Evolutionary conservation across 306 rosid species (phyloP).

Genomic region (Mimosa pudica): DNA sequence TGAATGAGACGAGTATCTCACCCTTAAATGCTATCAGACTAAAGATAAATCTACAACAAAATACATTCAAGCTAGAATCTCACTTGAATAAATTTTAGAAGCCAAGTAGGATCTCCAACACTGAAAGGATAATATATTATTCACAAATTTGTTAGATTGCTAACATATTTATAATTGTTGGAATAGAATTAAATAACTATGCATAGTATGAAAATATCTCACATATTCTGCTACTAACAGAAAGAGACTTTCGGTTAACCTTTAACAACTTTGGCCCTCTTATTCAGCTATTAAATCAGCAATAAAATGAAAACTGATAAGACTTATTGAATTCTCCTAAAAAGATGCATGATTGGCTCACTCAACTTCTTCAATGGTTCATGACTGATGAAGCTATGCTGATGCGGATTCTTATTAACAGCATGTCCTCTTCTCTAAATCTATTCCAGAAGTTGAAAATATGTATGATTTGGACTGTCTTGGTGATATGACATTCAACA

Average conservation of each 20-base stretch:
- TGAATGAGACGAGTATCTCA: neutral
- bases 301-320: too few species aligned
- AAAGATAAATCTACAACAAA: neutral
- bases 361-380: too few species aligned
- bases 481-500: constrained; percentile 8
- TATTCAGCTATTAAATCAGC: too few species aligned
- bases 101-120: neutral
- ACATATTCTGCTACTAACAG: too few species aligned
- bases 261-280: too few species aligned
- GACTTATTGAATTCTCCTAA: too few species aligned
- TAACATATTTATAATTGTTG: too few species aligned
- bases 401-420: neutral
- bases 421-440: neutral
- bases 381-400: too few species aligned
- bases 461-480: neutral
- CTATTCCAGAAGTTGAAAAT: neutral
- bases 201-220: too few species aligned
- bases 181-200: too few species aligned
- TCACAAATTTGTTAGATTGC: neutral
- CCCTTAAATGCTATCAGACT: neutral
- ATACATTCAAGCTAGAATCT: neutral
- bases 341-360: too few species aligned
- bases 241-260: too few species aligned
- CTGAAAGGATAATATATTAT: neutral
- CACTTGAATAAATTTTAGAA: neutral